phyloP scores from a whole-genome alignment of 352 stramenopile genomes.

The Phytopythium sindhum region DNA sequence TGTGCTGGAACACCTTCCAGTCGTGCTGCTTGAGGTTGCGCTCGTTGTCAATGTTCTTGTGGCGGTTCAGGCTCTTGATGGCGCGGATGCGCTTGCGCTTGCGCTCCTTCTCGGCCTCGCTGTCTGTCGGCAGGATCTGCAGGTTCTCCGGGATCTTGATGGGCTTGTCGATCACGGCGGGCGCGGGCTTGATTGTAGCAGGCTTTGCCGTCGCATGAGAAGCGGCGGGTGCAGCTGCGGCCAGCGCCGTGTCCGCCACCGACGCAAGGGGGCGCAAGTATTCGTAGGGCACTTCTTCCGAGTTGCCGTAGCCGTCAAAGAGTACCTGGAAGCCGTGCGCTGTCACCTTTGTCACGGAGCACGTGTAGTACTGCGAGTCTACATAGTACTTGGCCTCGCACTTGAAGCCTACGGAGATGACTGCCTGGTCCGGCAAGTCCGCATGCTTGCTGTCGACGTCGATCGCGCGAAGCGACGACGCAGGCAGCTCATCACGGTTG shows the following conservation, averaged over 20 bases:
- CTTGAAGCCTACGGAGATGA: conserved; percentile 52
- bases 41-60: conserved; percentile 84
- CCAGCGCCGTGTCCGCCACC: conserved; percentile 1
- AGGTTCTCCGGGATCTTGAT: conserved; percentile 88
- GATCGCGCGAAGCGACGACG: conserved; percentile 40
- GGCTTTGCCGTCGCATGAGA: conserved; percentile 15
- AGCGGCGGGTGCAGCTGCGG: background rate
- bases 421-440: conserved; percentile 30
- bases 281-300: conserved; percentile 88
- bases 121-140: conserved; percentile 77
- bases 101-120: conserved; percentile 81
- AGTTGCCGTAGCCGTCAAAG: conserved; percentile 89
- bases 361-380: conserved; percentile 74
- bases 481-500: conserved; percentile 49
- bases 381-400: conserved; percentile 82
- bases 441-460: conserved; percentile 22
- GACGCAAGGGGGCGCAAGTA: conserved; percentile 54
- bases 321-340: conserved; percentile 74
- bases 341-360: conserved; percentile 61
- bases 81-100: conserved; percentile 80
- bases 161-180: conserved; percentile 53
- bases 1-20: conserved; percentile 86
- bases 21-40: conserved; percentile 81
- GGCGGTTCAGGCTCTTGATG: conserved; percentile 86
- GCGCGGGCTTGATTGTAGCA: conserved; percentile 9